A percentile compares a stretch with the other conserved stretches of the same genome.
These are phyloP conservation scores for Dactylonectria macrodidyma DNA, from an alignment of 2,329 filamentous ascomycete genomes.

Conservation along the genomic window DNA sequence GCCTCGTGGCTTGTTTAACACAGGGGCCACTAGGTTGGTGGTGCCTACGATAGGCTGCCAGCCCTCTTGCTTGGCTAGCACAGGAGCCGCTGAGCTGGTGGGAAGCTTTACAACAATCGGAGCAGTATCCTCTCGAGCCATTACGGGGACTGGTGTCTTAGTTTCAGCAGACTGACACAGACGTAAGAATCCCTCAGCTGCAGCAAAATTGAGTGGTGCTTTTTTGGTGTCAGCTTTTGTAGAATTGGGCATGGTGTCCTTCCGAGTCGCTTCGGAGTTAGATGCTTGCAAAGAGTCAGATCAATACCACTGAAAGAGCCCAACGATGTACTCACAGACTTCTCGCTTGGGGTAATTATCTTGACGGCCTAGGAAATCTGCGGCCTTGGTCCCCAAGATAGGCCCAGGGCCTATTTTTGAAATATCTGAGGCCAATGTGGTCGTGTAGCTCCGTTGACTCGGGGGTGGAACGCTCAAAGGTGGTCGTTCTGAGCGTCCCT, in stretches of 20 bases:
- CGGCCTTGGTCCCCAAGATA: constrained; percentile 39
- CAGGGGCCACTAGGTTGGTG: neutral
- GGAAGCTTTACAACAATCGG: neutral
- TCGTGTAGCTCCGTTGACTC: constrained; percentile 38
- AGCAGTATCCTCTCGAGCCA: neutral
- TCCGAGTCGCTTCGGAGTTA: neutral
- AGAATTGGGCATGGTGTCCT: neutral
- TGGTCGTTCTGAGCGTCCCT: neutral
- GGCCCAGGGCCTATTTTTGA: constrained; percentile 28
- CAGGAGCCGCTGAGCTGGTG: neutral
- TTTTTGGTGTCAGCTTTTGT: neutral
- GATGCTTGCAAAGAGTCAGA: constrained; percentile 21
- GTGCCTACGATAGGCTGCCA: too few species aligned
- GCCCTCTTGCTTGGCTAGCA: neutral
- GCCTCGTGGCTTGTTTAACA: neutral
- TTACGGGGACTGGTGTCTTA: neutral
- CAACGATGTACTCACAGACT: constrained; percentile 22
- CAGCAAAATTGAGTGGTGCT: neutral
- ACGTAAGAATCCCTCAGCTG: neutral
- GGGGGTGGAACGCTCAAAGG: constrained; percentile 31
- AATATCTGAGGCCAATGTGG: constrained; percentile 28
- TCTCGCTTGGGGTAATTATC: constrained; percentile 20
- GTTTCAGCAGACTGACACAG: constrained; percentile 7
- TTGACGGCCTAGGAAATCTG: constrained; percentile 43
- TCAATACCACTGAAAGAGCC: too few species aligned